Evolutionary conservation across 352 stramenopile species (phyloP), one percentile per base, ranked within the genome.

Genomic region (Phytophthora palmivora): DNA sequence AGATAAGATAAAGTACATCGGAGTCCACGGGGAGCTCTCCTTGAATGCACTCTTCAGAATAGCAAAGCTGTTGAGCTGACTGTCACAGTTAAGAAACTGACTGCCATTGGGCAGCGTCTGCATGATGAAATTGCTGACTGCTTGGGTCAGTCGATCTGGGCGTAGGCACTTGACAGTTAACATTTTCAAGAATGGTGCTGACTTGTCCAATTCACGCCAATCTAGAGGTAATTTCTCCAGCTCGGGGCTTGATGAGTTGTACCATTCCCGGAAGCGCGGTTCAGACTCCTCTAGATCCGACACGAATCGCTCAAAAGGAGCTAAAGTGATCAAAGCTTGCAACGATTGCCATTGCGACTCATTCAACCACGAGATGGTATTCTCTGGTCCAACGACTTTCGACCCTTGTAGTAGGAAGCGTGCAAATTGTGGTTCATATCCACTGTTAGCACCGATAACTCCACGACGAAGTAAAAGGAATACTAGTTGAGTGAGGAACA

Each of bases 1-100:
- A 38, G 91, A 98, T 41, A 99, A 72, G 52, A 99, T 97, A 60
- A 99, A 99, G 68, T 98, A 99, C 62, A 99, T 96, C 14, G 97
- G 97, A n/a, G 96, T 98, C 64, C 76, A 95, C 12, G 96, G 90
- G 16, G 91, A 98, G 10, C 88, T 97, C 51, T 99, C 96, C 18
- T 76, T 70, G 49, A 98, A 97, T 2, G 89, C 91, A 44, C 95
- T 92, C n/a, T 98, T 82, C 19, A 99, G 74, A 21, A 99, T 89
- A 18, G 97, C 81, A 63, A 97, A 97, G 54, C 89, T 97, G 67
- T 98, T 99, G 36, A 99, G 84, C 26, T 97, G 97, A 0, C 85
- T 70, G 32, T 97, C 77, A 30, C 86, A 93, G 50, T 91, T 91
- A 9, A 96, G 64, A 48, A 95, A 98, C 8, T 94, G 72, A 3